Base-by-base conservation (phyloP, 179 eudicot species). In the Sideroxylon spinosum region DNA sequence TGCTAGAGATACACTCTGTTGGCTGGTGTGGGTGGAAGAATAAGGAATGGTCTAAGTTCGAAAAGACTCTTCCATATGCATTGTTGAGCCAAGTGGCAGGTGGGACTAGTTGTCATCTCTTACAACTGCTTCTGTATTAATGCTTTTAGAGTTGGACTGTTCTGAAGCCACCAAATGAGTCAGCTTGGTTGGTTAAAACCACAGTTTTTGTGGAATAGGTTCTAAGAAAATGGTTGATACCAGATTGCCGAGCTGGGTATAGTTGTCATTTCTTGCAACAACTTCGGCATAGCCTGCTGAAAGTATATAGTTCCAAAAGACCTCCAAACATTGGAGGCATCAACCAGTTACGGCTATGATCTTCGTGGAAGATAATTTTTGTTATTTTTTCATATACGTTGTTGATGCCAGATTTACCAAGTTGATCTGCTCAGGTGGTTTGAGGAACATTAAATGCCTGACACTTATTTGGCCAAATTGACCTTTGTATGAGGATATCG, bases 31-130 rank as follows among this genome's bases (percentile, higher is more conserved):
- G 84, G 67, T 91, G 99, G 98, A 92, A 87, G 85, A 91, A 86
- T 84, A 87, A 87, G 75, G 88, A 84, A 75, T 78, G 87, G 84
- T 87, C 90, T 57, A 90, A 92, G 80, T 94, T 95, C 73, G 99
- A 93, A 84, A 91, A 85, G 76, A 87, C 92, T 82, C 83, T 93
- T 81, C 92, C 94, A 8, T 90, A 86, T 83, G 96, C 96, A 73
- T 84, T 93, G 72, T 83, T 95, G 86, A 92, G 94, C 85, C 99
- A 95, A 86, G 99, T 95, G 71, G 84, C 99, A 89, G 99, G 99
- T 95, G 78, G 77, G 90, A 84, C 26, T 32, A 68, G 75, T 68
- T 16, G 13, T 71, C 52, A 23, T 60, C 44, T 72, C 68, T 60
- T 28, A 46, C 50, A 28, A 19, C 20, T 50, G 52, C 64, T 4